Evolutionary conservation across 805 yeast genomes (phyloP), one percentile per base, ranked within the genome.

Genomic region (Pichia phayaonensis): DNA sequence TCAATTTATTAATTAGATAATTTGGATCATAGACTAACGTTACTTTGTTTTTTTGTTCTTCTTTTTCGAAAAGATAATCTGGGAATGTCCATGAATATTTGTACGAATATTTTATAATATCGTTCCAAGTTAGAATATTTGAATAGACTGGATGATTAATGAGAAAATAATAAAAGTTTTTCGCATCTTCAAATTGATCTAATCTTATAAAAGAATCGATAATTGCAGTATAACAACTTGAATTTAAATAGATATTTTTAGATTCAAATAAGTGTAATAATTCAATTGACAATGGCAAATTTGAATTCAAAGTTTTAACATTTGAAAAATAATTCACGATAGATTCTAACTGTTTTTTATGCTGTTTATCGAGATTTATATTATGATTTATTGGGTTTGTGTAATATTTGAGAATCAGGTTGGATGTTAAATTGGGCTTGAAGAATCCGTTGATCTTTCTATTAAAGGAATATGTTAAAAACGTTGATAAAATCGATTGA

Each of bases 1-100:
- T 13, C 24, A 46, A 40, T 15, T 46, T 39, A 2, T 29, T 29
- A 13, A 26, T 22, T n/a, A 50, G 40, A 29, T 31, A 50, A 31
- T 42, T 21, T 4, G 21, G 18, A 43, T 50, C 34, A 38, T n/a
- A 50, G 13, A 29, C 15, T 4, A 39, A 12, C 15, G 42, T 49
- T 20, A 31, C 46, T 20, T 18, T n/a, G 7, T 45, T 6, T 18
- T 43, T 12, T 11, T 29, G 11, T 3, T 26, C 8, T 18, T 20
- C 10, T 15, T 16, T 40, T 24, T 29, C 38, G 11, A 44, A n/a
- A 15, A 34, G 8, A 5, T 23, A 10, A 8, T 18, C 29, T 5
- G 58, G 59, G 26, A 41, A 57, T 10, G 54, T 51, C 62, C 64
- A 59, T 20, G 44, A 18, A 46, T 49, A 49, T 23, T 49, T 53